Evolutionary conservation across 73 alveolate genomes (phyloP).

Genomic region (Paramecium tetraurelia): DNA sequence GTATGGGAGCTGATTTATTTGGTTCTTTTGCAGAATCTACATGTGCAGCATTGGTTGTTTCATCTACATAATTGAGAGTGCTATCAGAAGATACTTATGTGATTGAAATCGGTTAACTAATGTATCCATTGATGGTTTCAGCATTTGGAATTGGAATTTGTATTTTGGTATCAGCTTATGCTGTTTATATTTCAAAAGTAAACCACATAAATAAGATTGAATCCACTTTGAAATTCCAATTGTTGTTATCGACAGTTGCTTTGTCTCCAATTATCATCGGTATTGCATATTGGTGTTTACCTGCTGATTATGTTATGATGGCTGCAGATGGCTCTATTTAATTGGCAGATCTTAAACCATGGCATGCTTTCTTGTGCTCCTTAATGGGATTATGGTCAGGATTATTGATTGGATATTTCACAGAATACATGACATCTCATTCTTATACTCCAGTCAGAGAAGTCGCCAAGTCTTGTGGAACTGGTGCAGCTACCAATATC

Average conservation of each 20-base stretch:
- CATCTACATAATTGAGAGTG: conserved; percentile 73
- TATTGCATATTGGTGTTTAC: conserved; percentile 65
- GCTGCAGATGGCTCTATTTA: conserved; percentile 19
- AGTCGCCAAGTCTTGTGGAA: conserved; percentile 89
- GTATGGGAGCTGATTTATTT: conserved; percentile 94
- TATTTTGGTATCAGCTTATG: conserved; percentile 62
- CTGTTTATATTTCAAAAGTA: conserved; percentile 63
- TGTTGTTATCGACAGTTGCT: conserved; percentile 66
- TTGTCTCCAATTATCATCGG: conserved; percentile 65
- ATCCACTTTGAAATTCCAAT: conserved; percentile 61
- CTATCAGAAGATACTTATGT: not conserved
- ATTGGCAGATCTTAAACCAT: not conserved
- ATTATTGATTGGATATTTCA: conserved; percentile 79
- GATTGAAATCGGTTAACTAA: conserved; percentile 62
- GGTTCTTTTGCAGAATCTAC: conserved; percentile 95
- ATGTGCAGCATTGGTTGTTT: conserved; percentile 92
- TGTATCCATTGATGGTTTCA: conserved; percentile 81
- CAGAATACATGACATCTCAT: conserved; percentile 94
- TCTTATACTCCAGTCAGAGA: conserved; percentile 91
- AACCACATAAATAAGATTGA: conserved; percentile 67
- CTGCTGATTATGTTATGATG: conserved; percentile 65
- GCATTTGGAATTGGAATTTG: conserved; percentile 71
- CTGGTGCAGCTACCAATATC: conserved; percentile 97
- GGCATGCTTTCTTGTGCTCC: conserved; percentile 70
- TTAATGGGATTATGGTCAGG: conserved; percentile 90